A percentile compares a stretch with the other conserved stretches of the same genome.
These are phyloP conservation scores for Erucastrum elatum DNA, from an alignment of 345 rosid species.

Conservation along the genomic window DNA sequence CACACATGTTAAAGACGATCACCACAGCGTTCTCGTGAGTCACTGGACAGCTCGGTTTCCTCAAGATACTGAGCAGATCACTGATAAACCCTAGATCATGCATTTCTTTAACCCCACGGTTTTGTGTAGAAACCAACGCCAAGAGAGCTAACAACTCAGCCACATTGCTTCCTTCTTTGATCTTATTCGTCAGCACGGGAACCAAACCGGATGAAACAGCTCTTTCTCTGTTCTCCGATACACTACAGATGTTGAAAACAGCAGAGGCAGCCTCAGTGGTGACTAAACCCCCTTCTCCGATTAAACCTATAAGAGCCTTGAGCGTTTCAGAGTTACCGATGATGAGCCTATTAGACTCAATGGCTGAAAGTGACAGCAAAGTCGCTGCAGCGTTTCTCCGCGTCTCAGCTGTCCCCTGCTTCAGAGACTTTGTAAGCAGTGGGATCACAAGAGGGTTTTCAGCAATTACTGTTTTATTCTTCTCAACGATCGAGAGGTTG, in stretches of 20 bases:
- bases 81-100: constrained; percentile 43
- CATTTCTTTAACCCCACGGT: constrained; percentile 45
- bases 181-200: constrained; percentile 42
- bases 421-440: constrained; percentile 44
- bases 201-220: constrained; percentile 50
- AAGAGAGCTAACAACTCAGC: constrained; percentile 53
- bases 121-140: constrained; percentile 46
- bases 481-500: constrained; percentile 49
- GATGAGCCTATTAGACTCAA: constrained; percentile 32
- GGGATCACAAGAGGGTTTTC: constrained; percentile 47
- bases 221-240: constrained; percentile 38
- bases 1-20: constrained; percentile 47
- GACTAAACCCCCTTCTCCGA: constrained; percentile 47
- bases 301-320: constrained; percentile 47
- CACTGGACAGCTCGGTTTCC: constrained; percentile 38
- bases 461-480: constrained; percentile 41
- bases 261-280: constrained; percentile 51
- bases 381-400: constrained; percentile 57
- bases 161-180: constrained; percentile 40
- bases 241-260: constrained; percentile 45
- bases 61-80: constrained; percentile 47
- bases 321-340: constrained; percentile 60
- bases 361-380: constrained; percentile 42
- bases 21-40: constrained; percentile 55
- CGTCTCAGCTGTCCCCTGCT: constrained; percentile 42